A percentile compares a stretch with the other conserved stretches of the same genome.
phyloP scores from a whole-genome alignment of 257 asterid genomes.

The Pogostemon cablin region DNA sequence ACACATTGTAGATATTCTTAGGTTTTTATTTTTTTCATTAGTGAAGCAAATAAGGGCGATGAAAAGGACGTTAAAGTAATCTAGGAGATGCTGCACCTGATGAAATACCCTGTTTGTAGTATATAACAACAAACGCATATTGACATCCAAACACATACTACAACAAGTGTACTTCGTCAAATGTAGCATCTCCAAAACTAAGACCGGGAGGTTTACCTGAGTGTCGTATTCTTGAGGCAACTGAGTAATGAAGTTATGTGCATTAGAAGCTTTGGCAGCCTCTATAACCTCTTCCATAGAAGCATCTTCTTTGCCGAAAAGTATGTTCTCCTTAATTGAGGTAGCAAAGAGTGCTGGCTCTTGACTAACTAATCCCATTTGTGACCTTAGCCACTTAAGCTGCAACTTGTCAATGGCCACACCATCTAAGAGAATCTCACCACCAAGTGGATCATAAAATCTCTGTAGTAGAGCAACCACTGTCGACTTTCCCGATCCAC shows the following conservation, averaged over 20 bases:
- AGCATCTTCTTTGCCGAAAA: conserved; percentile 90
- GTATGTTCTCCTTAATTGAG: conserved; percentile 79
- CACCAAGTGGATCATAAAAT: conserved; percentile 78
- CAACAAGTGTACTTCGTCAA: not conserved
- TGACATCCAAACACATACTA: not conserved
- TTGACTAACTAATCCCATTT: conserved; percentile 95
- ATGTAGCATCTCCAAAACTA: not conserved
- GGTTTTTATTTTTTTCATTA: too few relatives aligned
- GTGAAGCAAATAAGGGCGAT: too few relatives aligned
- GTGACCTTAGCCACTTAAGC: conserved; percentile 91
- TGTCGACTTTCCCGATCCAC: conserved; percentile 95
- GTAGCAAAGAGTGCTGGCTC: conserved; percentile 95
- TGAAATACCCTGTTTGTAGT: not conserved
- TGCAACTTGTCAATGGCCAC: conserved; percentile 73
- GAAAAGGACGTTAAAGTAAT: too few relatives aligned
- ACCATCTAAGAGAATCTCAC: conserved; percentile 78
- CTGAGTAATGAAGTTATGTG: conserved; percentile 80
- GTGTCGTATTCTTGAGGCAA: conserved; percentile 91
- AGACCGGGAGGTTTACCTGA: conserved; percentile 50
- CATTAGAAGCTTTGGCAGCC: conserved; percentile 94
- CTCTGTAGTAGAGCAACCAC: conserved; percentile 78
- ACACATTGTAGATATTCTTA: not conserved
- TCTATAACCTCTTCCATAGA: conserved; percentile 70
- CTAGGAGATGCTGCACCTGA: not conserved
- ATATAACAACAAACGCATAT: not conserved